phyloP scores from a whole-genome alignment of 306 rosid genomes.

The Bauhinia variegata region DNA sequence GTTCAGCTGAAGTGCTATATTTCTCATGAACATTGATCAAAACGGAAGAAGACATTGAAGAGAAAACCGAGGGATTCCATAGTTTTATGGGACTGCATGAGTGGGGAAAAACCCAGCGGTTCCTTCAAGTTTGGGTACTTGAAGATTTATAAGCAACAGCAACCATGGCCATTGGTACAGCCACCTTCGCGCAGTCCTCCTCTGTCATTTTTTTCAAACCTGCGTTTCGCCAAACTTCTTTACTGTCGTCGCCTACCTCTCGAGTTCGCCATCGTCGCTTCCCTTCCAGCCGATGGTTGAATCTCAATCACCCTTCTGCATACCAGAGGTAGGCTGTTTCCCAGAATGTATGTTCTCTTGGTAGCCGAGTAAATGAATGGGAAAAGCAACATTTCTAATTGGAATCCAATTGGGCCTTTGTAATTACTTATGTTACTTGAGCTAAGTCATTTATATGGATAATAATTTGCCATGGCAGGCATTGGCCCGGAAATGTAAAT shows the following conservation, averaged over 20 bases:
- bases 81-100: slow-evolving; percentile 73
- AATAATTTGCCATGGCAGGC: too few relatives aligned
- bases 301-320: slow-evolving; percentile 31
- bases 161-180: slow-evolving; percentile 64
- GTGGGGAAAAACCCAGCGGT: slow-evolving; percentile 52
- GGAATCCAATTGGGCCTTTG: too few relatives aligned
- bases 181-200: slow-evolving; percentile 33
- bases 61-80: too few relatives aligned
- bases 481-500: too few relatives aligned
- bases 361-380: neutral
- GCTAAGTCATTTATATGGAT: too few relatives aligned
- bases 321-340: slow-evolving; percentile 47
- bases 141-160: slow-evolving; percentile 50
- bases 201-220: slow-evolving; percentile 38
- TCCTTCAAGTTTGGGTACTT: slow-evolving; percentile 68
- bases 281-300: slow-evolving; percentile 66
- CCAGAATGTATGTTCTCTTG: neutral
- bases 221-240: slow-evolving; percentile 47
- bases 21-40: too few relatives aligned
- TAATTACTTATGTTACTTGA: too few relatives aligned
- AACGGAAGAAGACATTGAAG: too few relatives aligned
- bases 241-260: slow-evolving; percentile 43
- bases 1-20: too few relatives aligned
- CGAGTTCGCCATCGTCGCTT: slow-evolving; percentile 70
- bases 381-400: neutral